Evolutionary conservation across 2,329 filamentous ascomycete genomes (phyloP), one percentile per base, ranked within the genome.

Genomic region (Cordyceps militaris): DNA sequence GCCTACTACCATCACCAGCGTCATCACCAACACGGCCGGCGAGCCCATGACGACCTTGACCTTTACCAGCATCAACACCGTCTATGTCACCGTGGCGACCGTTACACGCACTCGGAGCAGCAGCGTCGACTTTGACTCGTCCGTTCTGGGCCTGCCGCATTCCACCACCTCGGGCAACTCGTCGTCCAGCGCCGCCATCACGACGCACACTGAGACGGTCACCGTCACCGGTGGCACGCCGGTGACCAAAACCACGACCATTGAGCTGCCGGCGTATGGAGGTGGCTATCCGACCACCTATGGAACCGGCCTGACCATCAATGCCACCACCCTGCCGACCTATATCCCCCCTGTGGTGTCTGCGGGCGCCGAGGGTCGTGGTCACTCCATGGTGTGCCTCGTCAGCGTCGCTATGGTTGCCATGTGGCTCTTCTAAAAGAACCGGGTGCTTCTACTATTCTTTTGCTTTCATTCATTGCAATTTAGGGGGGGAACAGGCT

Each of bases 161-260:
- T 57, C 57, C 24, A 16, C 14, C 4, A 49, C 23, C 40, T n/a
- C 38, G 19, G 28, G 21, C 55, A 26, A 8, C 16, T 21, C 47
- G 16, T 56, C 56, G 13, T 11, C 32, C 32, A 13, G 10, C 4
- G 47, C 40, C 30, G 59, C 59, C 16, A 56, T 55, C 30, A 61
- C 63, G 59, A 72, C 66, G 16, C 60, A 65, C 60, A 73, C 70
- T 19, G 49, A 65, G 53, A 64, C 67, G 28, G 63, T 70, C 55
- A 73, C 71, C 34, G 62, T 66, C 49, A 71, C 68, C n/a, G 61
- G 48, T 34, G 67, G 66, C 21, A 58, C 64, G 32, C 60, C 65
- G 7, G 60, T 62, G 10, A 66, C 67, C 24, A 65, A 65, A 26
- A 70, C 69, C 58, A 69, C 65, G n/a, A 73, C 69, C 14, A 63